These are phyloP conservation scores for Septoria petroselini DNA, from an alignment of 2,329 filamentous ascomycete genomes.

Conservation along the genomic window DNA sequence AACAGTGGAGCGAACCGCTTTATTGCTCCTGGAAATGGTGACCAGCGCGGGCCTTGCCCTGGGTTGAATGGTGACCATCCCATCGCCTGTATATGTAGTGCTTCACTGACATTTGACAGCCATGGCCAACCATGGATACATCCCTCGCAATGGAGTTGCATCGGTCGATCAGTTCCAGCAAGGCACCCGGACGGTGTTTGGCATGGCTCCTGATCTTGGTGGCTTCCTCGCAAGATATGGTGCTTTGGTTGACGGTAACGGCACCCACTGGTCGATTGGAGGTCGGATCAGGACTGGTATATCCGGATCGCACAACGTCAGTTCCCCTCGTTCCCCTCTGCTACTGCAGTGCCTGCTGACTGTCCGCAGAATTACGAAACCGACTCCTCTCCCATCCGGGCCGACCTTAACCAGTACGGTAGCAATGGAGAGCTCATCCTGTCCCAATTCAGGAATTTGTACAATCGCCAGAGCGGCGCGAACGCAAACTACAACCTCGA, in stretches of 20 bases:
- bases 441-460: conserved; percentile 28
- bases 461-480: conserved; percentile 25
- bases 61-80: conserved; percentile 32
- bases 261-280: conserved; percentile 21
- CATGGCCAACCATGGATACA: conserved; percentile 27
- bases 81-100: too few relatives aligned
- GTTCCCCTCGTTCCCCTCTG: not conserved
- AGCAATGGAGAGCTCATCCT: conserved; percentile 22
- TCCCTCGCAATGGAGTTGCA: conserved; percentile 35
- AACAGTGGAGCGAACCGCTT: conserved; percentile 32
- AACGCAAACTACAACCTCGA: conserved; percentile 34
- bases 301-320: conserved; percentile 34
- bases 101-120: conserved; percentile 4
- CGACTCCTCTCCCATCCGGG: conserved; percentile 36
- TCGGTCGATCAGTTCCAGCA: conserved; percentile 37
- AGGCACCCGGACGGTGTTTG: conserved; percentile 32
- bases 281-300: conserved; percentile 22
- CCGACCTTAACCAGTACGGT: conserved; percentile 36
- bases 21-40: conserved; percentile 28
- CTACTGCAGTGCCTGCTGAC: not conserved
- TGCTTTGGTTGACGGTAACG: conserved; percentile 26
- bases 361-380: conserved; percentile 34
- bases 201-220: conserved; percentile 32
- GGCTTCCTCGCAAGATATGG: conserved; percentile 22
- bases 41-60: conserved; percentile 35